phyloP scores from a whole-genome alignment of 371 early-diverging fungal species.

The Hamiltosporidium magnivora region DNA sequence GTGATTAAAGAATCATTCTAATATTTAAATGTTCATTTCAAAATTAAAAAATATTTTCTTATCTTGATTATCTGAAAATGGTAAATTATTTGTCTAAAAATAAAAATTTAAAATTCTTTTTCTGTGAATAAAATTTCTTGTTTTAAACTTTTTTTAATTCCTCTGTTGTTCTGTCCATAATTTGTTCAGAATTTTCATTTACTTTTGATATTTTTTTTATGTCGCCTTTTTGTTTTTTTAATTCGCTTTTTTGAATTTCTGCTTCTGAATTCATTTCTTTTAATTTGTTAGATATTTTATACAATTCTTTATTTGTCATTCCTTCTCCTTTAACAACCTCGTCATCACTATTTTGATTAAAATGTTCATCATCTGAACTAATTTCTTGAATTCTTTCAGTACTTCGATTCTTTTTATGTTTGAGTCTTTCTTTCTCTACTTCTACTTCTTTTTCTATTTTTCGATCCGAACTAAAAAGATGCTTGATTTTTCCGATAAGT shows the following conservation, averaged over 20 bases:
- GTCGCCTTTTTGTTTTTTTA: conserved; percentile 27
- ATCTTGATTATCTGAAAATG: too few species aligned
- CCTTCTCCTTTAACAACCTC: conserved; percentile 20
- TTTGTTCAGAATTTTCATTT: conserved; percentile 29
- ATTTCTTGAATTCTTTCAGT: conserved; percentile 9
- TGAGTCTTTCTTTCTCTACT: not conserved
- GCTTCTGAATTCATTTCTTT: conserved; percentile 34
- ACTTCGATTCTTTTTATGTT: conserved; percentile 1
- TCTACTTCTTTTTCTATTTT: conserved; percentile 11
- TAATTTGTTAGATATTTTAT: conserved; percentile 15
- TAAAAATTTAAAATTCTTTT: too few species aligned
- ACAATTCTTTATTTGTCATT: conserved; percentile 40
- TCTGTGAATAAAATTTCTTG: not conserved
- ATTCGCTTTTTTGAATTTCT: conserved; percentile 24
- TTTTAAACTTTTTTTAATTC: conserved; percentile 29
- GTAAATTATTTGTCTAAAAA: too few species aligned
- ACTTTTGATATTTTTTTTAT: conserved; percentile 35
- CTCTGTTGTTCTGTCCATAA: conserved; percentile 31
- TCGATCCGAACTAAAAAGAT: conserved; percentile 16
- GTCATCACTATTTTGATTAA: conserved; percentile 5
- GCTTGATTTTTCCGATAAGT: conserved; percentile 25
- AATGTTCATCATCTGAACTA: conserved; percentile 1
- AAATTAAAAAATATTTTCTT: too few species aligned
- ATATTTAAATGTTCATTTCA: too few species aligned
- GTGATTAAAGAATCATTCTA: too few species aligned